Evolutionary conservation across 345 rosid species (phyloP).

Genomic region (Crucihimalaya himalaica): DNA sequence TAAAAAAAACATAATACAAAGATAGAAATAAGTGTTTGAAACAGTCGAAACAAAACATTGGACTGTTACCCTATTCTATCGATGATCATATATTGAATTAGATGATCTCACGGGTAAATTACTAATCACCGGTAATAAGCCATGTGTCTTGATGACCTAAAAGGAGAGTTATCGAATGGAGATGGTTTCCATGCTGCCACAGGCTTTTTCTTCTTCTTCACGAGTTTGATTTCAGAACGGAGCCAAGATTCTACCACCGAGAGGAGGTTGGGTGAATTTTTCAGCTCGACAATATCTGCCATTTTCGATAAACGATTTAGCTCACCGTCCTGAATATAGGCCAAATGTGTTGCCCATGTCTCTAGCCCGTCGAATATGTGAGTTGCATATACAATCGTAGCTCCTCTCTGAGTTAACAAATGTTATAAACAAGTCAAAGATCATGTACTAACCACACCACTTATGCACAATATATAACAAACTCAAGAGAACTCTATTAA

Average conservation of each 20-base stretch:
- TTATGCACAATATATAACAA: conserved; percentile 7
- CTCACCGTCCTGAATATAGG: conserved; percentile 84
- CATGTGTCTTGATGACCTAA: conserved; percentile 83
- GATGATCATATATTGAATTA: not conserved
- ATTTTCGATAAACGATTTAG: conserved; percentile 58
- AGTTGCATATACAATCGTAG: conserved; percentile 87
- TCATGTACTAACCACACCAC: conserved; percentile 7
- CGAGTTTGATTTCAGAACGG: conserved; percentile 64
- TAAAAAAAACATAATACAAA: too few relatives aligned
- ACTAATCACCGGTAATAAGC: conserved; percentile 75
- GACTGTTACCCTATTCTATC: too few relatives aligned
- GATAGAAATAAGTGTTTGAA: too few relatives aligned
- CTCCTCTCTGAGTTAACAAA: conserved; percentile 59
- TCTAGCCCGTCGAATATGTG: conserved; percentile 93
- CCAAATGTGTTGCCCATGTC: conserved; percentile 88
- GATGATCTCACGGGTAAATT: not conserved
- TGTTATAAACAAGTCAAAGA: conserved; percentile 9
- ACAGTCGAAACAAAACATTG: too few relatives aligned
- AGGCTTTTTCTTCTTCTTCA: conserved; percentile 44
- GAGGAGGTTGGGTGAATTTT: conserved; percentile 66
- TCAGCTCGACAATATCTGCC: conserved; percentile 61
- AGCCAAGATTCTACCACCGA: conserved; percentile 89
- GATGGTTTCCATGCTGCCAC: conserved; percentile 51
- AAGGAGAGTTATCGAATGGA: conserved; percentile 61
- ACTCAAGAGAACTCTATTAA: not conserved